Base-by-base conservation (phyloP, 192 early-diverging fungal genomes). In the Backusella psychrophila region DNA sequence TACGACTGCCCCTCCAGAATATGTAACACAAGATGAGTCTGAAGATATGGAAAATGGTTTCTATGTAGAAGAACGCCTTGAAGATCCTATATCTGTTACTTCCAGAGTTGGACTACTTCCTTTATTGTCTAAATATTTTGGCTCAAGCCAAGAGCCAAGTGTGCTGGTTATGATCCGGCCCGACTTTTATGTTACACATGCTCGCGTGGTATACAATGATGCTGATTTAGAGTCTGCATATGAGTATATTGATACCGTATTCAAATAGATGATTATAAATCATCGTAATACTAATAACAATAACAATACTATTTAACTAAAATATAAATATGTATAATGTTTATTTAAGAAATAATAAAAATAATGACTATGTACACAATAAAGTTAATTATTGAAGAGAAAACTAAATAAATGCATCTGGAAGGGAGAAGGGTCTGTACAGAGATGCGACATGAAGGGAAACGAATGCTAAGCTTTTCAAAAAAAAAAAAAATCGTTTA, bases 81-180 rank as follows among this genome's bases (percentile, higher is more conserved):
- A 49, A 29, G 35, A 46, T 31, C 29, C 44, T 14, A 49, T 49
- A 19, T 76, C 75, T 1, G n/a, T 77, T 15, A 69, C 34, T 33
- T 46, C 59, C 15, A 46, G 69, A 29, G 35, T 77, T 44, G 76
- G 69, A 44, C 36, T 71, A 14, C 3, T 49, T 19, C 44, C 44
- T 19, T 59, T 44, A 19, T 21, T 71, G 21, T 17, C n/a, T 0
- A 63, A 33, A 15, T 23, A 53, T 14, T 46, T 71, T 17, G 29
- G 23, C 2, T 21, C 33, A 6, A n/a, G 17, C 12, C 11, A 46
- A 7, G 23, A 63, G 31, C 72, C 77, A 9, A 35, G 31, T 17
- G 72, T 49, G 0, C 15, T 81, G 36, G 29, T 81, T 4, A 56
- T 81, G 39, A 7, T 81, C 11, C 72, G 80, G n/a, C 80, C 80